A percentile compares a stretch with the other conserved stretches of the same genome.
These are phyloP conservation scores for Coniella lustricola DNA, from an alignment of 2,329 filamentous ascomycete species.

Conservation along the genomic window DNA sequence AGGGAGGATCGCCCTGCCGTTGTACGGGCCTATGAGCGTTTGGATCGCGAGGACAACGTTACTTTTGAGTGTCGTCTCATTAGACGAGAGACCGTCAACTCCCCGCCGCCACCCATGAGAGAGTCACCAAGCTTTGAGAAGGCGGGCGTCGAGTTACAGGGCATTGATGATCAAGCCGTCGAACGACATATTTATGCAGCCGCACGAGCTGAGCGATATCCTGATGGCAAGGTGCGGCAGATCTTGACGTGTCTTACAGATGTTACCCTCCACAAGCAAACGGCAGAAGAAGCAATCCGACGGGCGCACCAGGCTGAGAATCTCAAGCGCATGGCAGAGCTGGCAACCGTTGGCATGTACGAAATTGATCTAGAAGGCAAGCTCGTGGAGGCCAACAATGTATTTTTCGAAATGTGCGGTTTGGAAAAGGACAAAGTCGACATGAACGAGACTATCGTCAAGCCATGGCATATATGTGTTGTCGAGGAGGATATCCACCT, in stretches of 20 bases:
- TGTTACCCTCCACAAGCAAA: conserved; percentile 42
- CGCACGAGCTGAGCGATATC: conserved; percentile 37
- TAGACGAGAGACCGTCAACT: conserved; percentile 23
- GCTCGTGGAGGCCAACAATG: conserved; percentile 43
- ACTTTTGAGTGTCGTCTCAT: conserved; percentile 39
- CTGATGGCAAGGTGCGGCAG: conserved; percentile 36
- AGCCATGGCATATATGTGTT: conserved; percentile 39
- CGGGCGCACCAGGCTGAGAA: conserved; percentile 46
- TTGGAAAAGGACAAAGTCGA: conserved; percentile 36
- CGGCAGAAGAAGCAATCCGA: conserved; percentile 40
- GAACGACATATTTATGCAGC: conserved; percentile 40
- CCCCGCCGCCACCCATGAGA: conserved; percentile 23
- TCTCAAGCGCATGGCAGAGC: conserved; percentile 46
- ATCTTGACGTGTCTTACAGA: conserved; percentile 45
- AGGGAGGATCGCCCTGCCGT: conserved; percentile 39
- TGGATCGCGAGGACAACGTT: conserved; percentile 30
- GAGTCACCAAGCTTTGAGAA: conserved; percentile 32
- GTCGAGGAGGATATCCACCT: conserved; percentile 36
- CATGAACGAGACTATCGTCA: conserved; percentile 24
- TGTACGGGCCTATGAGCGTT: conserved; percentile 33
- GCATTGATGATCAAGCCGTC: conserved; percentile 25
- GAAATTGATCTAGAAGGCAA: conserved; percentile 45
- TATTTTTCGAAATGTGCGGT: conserved; percentile 47
- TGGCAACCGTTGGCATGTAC: conserved; percentile 49
- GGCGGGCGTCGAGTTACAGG: conserved; percentile 26